Percentiles rank a stretch among this genome's conserved stretches.
These are phyloP conservation scores for Penicillium waksmanii DNA, from an alignment of 495 filamentous ascomycete species.

Conservation along the genomic window DNA sequence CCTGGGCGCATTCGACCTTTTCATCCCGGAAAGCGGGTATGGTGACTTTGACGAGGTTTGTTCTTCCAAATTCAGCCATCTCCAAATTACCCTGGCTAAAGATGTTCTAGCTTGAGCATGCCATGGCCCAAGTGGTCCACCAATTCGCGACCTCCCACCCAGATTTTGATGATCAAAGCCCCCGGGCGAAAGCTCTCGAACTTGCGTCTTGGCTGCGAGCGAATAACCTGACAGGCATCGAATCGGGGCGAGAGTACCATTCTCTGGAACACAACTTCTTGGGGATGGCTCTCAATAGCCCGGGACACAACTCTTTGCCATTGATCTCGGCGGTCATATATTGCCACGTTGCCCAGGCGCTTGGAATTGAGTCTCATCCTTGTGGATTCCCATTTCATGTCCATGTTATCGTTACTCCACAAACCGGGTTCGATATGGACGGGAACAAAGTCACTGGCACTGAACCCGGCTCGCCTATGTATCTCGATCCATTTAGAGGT, in stretches of 20 bases:
- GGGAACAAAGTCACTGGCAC: conserved; percentile 54
- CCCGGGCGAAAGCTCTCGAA: conserved; percentile 66
- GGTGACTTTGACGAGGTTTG: conserved; percentile 75
- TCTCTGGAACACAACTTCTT: conserved; percentile 85
- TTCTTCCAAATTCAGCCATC: conserved; percentile 1
- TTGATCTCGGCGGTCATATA: conserved; percentile 77
- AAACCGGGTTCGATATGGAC: conserved; percentile 62
- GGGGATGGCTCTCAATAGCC: conserved; percentile 64
- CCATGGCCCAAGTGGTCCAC: conserved; percentile 65
- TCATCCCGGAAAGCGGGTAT: conserved; percentile 70
- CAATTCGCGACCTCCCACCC: conserved; percentile 54
- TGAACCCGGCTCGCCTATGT: conserved; percentile 61
- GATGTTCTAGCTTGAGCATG: conserved; percentile 53
- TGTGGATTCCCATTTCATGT: conserved; percentile 82
- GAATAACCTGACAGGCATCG: conserved; percentile 70
- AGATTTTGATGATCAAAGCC: conserved; percentile 52
- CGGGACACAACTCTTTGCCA: conserved; percentile 72
- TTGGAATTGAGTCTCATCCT: conserved; percentile 72
- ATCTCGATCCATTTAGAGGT: conserved; percentile 80
- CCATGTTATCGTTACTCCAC: conserved; percentile 69
- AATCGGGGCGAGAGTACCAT: conserved; percentile 66
- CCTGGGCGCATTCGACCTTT: conserved; percentile 84
- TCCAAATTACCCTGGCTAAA: conserved; percentile 13
- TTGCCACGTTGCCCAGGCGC: conserved; percentile 64
- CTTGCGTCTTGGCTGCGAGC: conserved; percentile 67